Evolutionary conservation across 2,329 filamentous ascomycete species (phyloP), one percentile per base, ranked within the genome.

Genomic region (Trichoderma simmonsii): DNA sequence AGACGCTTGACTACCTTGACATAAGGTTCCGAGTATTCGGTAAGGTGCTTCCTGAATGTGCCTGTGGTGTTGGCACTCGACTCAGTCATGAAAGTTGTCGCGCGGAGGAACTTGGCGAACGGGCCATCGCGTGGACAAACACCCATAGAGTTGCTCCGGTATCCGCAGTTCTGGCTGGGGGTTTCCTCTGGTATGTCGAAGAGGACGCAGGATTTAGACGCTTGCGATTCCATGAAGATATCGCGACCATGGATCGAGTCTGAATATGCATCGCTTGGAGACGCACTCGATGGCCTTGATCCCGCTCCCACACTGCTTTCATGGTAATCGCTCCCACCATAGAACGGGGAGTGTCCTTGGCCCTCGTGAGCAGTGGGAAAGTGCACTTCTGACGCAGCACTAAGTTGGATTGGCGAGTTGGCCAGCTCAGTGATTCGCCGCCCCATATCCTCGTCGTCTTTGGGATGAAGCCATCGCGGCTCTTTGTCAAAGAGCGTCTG

Each of bases 401-500:
- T 12, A 4, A 75, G 28, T 30, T 83, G 78, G 7, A 78, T 80
- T 6, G 82, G 80, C 28, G 85, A 85, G 21, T 79, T 79, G 21
- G 81, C 78, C 4, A 87, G 79, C 73, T 83, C 81, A n/a, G 79
- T 79, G 64, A 89, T 82, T 32, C 87, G 86, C 36, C 83, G 82
- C 59, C 80, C 80, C 84, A 88, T 87, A 66, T 89, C 87, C 21
- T 83, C 81, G 12, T 84, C 80, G 43, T 81, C 83, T 72, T 83
- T 84, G 1, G 88, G 87, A 24, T 86, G 85, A 64, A 89, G 81
- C 83, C 87, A 89, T 77, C 88, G 83, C 34, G 87, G 86, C 48
- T 90, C 86, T 73, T 89, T 88, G 74, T 88, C 87, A 36, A 90
- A 83, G 73, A 88, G 84, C 8, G 82, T 81, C 69, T 86, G 86